These are phyloP conservation scores for Moricandia moricandioides DNA, from an alignment of 345 rosid genomes.

Conservation along the genomic window DNA sequence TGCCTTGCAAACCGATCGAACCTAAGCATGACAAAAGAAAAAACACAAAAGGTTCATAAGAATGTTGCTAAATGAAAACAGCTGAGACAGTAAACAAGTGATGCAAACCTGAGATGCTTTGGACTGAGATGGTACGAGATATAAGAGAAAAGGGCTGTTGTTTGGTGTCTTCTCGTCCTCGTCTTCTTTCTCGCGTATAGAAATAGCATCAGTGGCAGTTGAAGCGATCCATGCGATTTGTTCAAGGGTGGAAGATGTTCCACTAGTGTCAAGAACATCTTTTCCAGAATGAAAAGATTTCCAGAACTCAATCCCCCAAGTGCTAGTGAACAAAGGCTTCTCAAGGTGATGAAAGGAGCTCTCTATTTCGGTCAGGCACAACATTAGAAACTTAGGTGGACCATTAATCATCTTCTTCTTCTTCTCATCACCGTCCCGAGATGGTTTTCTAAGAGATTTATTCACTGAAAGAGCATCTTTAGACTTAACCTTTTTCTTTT, in stretches of 20 bases:
- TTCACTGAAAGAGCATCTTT: neutral
- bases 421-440: constrained; percentile 14
- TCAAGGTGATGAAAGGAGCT: constrained; percentile 40
- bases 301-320: constrained; percentile 91
- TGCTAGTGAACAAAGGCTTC: constrained; percentile 49
- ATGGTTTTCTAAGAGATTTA: constrained; percentile 10
- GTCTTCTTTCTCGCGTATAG: constrained; percentile 56
- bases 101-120: constrained; percentile 67
- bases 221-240: constrained; percentile 89
- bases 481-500: constrained; percentile 31
- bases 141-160: constrained; percentile 66
- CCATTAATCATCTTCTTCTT: constrained; percentile 28
- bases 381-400: constrained; percentile 59
- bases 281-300: constrained; percentile 52
- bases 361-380: constrained; percentile 63
- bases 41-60: neutral
- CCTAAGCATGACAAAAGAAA: constrained; percentile 41
- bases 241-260: constrained; percentile 49
- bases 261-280: constrained; percentile 65
- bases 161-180: constrained; percentile 40
- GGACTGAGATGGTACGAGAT: constrained; percentile 74
- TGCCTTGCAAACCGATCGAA: constrained; percentile 74
- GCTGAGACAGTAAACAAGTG: neutral
- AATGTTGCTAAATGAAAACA: neutral
- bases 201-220: constrained; percentile 65